Evolutionary conservation across 805 yeast species (phyloP).

Genomic region (Metschnikowia corniflorae): DNA sequence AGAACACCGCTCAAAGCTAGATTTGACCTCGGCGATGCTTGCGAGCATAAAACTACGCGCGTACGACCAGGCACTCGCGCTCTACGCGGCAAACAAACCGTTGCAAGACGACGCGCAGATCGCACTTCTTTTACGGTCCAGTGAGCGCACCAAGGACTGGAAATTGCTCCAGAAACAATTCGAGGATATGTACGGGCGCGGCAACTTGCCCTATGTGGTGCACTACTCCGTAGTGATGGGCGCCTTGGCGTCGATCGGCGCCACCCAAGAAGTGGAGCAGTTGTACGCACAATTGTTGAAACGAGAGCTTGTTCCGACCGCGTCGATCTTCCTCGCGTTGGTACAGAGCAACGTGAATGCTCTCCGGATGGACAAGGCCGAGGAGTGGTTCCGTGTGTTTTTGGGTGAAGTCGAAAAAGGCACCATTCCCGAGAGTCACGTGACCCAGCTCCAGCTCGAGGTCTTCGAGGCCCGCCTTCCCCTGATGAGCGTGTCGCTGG

Average conservation of each 20-base stretch:
- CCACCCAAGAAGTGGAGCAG: constrained; percentile 43
- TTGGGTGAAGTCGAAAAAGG: constrained; percentile 21
- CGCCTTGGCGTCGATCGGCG: constrained; percentile 52
- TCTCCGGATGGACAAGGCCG: constrained; percentile 34
- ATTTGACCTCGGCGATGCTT: constrained; percentile 30
- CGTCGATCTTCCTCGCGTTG: constrained; percentile 42
- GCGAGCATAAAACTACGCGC: constrained; percentile 23
- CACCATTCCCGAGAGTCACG: constrained; percentile 16
- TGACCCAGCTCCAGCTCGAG: constrained; percentile 23
- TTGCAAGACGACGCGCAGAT: constrained; percentile 48
- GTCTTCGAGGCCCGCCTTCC: constrained; percentile 27
- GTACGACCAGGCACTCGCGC: constrained; percentile 18
- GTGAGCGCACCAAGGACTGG: constrained; percentile 51
- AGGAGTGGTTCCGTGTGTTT: constrained; percentile 27
- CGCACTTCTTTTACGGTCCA: constrained; percentile 45
- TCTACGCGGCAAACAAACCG: constrained; percentile 34
- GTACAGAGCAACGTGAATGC: constrained; percentile 39
- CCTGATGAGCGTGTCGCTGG: constrained; percentile 24
- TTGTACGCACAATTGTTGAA: constrained; percentile 47
- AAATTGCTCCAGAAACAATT: constrained; percentile 51
- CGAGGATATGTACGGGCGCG: constrained; percentile 52
- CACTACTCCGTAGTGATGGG: constrained; percentile 63
- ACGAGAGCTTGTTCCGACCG: constrained; percentile 47
- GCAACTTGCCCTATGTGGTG: constrained; percentile 46
- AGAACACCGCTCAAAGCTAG: constrained; percentile 14